Conservation (phyloP, 176 grass and related monocot genomes). For the Rhynchospora pubera region DNA sequence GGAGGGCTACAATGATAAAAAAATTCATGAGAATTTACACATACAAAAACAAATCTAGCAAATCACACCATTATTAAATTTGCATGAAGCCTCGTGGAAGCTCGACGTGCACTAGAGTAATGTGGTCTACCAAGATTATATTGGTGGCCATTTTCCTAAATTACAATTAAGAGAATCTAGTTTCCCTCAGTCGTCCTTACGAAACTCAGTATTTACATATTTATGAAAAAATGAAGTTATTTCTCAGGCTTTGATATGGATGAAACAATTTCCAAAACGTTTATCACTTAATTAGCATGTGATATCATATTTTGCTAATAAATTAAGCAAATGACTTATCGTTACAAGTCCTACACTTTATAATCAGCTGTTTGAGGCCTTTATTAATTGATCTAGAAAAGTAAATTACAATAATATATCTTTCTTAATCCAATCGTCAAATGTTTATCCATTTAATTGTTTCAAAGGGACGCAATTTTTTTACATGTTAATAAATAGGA, state of each 20-base stretch:
- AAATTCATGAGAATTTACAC: background rate
- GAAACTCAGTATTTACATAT: background rate
- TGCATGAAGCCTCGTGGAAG: conserved; percentile 21
- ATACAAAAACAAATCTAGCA: background rate
- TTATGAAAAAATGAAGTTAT: background rate
- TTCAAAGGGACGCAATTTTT: no score
- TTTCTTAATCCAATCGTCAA: no score
- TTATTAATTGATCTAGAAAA: no score
- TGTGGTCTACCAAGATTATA: background rate
- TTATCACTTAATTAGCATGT: background rate
- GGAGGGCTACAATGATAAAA: background rate
- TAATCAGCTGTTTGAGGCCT: no score
- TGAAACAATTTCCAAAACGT: background rate
- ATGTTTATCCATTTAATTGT: no score
- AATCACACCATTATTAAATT: background rate
- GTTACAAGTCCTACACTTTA: no score
- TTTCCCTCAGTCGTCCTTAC: background rate
- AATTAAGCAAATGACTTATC: no score
- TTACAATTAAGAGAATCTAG: background rate
- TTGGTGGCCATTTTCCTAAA: background rate
- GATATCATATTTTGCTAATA: no score
- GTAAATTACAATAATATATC: no score
- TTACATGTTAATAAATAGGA: no score
- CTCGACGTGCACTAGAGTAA: background rate
- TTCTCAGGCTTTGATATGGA: background rate